A percentile compares a stretch with the other conserved stretches of the same genome.
Evolutionary conservation across 805 yeast species (phyloP).

Genomic region (Yarrowia divulgata): DNA sequence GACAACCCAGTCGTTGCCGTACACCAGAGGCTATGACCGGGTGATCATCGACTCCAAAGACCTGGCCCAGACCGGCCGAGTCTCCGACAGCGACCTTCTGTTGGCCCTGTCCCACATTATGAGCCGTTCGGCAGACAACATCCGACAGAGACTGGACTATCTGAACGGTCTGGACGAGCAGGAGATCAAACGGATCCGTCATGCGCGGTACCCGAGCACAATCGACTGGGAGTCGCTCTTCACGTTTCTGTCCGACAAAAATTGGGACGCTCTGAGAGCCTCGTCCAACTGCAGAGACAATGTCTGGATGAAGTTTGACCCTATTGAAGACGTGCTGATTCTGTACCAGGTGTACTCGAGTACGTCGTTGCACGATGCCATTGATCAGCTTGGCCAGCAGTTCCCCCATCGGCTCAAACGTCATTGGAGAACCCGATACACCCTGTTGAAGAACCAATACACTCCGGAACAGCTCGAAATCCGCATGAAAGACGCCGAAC

Average conservation of each 20-base stretch:
- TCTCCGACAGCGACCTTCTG: background rate
- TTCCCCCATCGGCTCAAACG: constrained; percentile 23
- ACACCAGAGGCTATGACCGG: constrained; percentile 37
- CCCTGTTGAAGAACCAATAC: constrained; percentile 12
- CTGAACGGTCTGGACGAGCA: constrained; percentile 9
- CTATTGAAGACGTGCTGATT: constrained; percentile 7
- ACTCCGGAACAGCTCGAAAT: constrained; percentile 19
- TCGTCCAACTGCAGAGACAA: constrained; percentile 14
- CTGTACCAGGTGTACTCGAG: constrained; percentile 1
- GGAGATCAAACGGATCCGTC: constrained; percentile 14
- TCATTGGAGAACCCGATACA: constrained; percentile 17
- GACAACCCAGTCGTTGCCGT: constrained; percentile 16
- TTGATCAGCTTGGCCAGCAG: constrained; percentile 14
- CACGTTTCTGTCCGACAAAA: constrained; percentile 1
- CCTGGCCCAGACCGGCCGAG: constrained; percentile 18
- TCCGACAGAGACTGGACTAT: constrained; percentile 9
- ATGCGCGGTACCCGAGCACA: constrained; percentile 27
- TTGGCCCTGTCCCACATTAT: constrained; percentile 8
- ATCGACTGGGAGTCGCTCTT: constrained; percentile 35
- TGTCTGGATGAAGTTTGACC: constrained; percentile 21
- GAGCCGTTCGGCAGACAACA: constrained; percentile 6
- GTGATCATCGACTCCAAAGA: constrained; percentile 35
- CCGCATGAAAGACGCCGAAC: background rate
- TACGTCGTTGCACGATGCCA: constrained; percentile 33
- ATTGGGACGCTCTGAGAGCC: constrained; percentile 7